Evolutionary conservation across 192 early-diverging fungal genomes (phyloP).

Genomic region (Umbelopsis vinacea): DNA sequence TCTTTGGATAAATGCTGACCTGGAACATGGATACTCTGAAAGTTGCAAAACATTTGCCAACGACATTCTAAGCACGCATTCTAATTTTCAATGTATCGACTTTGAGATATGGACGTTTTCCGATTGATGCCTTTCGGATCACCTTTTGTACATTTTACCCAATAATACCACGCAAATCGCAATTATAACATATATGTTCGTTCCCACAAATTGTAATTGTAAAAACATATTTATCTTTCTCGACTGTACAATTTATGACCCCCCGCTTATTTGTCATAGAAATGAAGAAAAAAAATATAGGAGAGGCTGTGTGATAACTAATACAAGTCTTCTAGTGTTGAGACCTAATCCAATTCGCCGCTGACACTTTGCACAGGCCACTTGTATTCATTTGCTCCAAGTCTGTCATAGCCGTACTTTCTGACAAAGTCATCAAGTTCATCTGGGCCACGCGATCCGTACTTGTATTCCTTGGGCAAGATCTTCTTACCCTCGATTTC

Average conservation of each 20-base stretch:
- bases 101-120: constrained; percentile 38
- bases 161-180: background rate
- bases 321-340: background rate
- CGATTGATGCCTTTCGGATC: background rate
- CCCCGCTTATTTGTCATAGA: constrained; percentile 5
- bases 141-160: background rate
- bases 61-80: constrained; percentile 46
- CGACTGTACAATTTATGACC: constrained; percentile 25
- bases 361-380: constrained; percentile 46
- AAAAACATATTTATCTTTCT: background rate
- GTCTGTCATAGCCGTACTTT: constrained; percentile 51
- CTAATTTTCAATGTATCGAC: constrained; percentile 38
- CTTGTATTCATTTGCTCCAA: constrained; percentile 44
- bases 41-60: constrained; percentile 79
- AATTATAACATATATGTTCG: too few relatives aligned
- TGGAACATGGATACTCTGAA: constrained; percentile 69
- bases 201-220: background rate
- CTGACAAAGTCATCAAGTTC: constrained; percentile 76
- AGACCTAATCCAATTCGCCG: background rate
- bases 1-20: constrained; percentile 73
- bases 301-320: too few relatives aligned
- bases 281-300: background rate
- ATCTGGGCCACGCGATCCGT: constrained; percentile 84
- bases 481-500: constrained; percentile 69
- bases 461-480: constrained; percentile 72